Base-by-base conservation (phyloP, 2,329 filamentous ascomycete genomes). In the Capronia epimyces region DNA sequence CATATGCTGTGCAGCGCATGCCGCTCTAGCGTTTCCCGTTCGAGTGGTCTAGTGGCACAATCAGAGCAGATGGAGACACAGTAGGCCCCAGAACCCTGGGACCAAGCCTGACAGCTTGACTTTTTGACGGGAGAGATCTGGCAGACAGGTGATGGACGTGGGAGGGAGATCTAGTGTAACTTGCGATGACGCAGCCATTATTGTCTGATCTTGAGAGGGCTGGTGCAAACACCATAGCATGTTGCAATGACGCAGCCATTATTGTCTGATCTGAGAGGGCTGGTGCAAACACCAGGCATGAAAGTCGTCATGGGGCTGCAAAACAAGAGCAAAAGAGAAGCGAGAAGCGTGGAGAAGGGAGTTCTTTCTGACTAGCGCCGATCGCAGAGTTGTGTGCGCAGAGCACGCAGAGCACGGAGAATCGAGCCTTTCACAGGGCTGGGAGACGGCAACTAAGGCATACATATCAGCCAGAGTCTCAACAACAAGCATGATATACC, bases 131-230 rank as follows among this genome's bases (percentile, higher is more conserved):
- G 29, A 29, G 13, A 48, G 45, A 42, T 31, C 13, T 25, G 20
- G 22, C 1, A 18, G 34, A 15, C 29, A 32, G 29, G 29, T 32
- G 29, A 32, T 32, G 29, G 29, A n/a, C 13, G 29, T 32, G 42
- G 42, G 18, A 16, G 22, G 31, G 37, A 42, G 49, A 52, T 52
- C 43, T 52, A 29, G 49, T 52, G 43, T 45, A 31, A 52, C 49
- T 27, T 47, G 43, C 37, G 36, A 52, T 32, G 24, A 41, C 8
- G 24, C 36, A n/a, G 45, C 24, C 45, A 40, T 16, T 20, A 22
- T 10, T 32, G 29, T 32, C 12, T 9, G 29, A n/a, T 32, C 29
- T 29, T 32, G 29, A 32, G 7, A n/a, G 13, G 29, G 29, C 29
- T n/a, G 13, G n/a, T n/a, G 12, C 7, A n/a, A 32, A 32, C 3